These are phyloP conservation scores for Ilyonectria sp. DNA, from an alignment of 2,329 filamentous ascomycete species.

Conservation along the genomic window DNA sequence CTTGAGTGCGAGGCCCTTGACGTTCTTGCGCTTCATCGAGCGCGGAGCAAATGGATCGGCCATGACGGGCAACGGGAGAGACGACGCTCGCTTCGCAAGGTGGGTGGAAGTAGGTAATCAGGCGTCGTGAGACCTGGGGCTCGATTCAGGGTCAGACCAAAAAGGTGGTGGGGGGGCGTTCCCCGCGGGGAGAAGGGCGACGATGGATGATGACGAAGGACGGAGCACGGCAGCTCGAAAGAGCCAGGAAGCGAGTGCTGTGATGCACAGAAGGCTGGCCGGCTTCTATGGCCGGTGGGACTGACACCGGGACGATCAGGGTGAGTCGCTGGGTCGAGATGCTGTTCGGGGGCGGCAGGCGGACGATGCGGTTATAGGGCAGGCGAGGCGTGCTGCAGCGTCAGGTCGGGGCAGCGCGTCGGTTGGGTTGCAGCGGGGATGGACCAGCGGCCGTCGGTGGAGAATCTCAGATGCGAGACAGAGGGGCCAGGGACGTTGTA, in stretches of 20 bases:
- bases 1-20: slow-evolving; percentile 93
- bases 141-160: slow-evolving; percentile 37
- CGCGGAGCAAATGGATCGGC: slow-evolving; percentile 75
- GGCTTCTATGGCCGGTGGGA: slow-evolving; percentile 20
- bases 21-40: slow-evolving; percentile 99
- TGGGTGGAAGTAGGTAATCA: slow-evolving; percentile 11
- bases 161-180: slow-evolving; percentile 36
- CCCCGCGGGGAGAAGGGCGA: slow-evolving; percentile 33
- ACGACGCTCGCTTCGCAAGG: slow-evolving; percentile 25
- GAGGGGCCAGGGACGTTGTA: slow-evolving; percentile 18
- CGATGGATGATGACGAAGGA: slow-evolving; percentile 18
- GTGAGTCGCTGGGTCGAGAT: slow-evolving; percentile 30
- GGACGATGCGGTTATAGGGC: slow-evolving; percentile 24
- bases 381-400: slow-evolving; percentile 21
- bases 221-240: slow-evolving; percentile 22
- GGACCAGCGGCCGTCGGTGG: slow-evolving; percentile 24
- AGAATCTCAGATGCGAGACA: slow-evolving; percentile 31
- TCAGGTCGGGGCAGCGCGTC: slow-evolving; percentile 15
- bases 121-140: slow-evolving; percentile 30
- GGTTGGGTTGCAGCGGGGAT: slow-evolving; percentile 29
- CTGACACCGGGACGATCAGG: slow-evolving; percentile 26
- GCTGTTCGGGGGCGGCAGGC: slow-evolving; percentile 21
- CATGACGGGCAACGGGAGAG: slow-evolving; percentile 60
- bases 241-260: slow-evolving; percentile 19
- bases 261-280: slow-evolving; percentile 25